These are phyloP conservation scores for Pseudoneurospora amorphoporcata DNA, from an alignment of 495 filamentous ascomycete genomes.

Conservation along the genomic window DNA sequence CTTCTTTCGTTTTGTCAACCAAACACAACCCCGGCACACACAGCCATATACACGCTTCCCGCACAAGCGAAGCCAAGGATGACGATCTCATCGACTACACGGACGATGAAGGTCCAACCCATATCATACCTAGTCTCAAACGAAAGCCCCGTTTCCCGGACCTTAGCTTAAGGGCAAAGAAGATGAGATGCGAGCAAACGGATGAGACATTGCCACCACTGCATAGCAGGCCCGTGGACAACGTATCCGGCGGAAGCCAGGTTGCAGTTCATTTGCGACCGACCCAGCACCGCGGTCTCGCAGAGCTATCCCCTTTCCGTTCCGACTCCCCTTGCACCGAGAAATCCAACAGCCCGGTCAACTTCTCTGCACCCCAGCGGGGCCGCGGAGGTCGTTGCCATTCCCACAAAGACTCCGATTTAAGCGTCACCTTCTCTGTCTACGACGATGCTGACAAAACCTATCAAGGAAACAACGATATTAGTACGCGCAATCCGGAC, in stretches of 20 bases:
- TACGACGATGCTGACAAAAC: constrained; percentile 11
- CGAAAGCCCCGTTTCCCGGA: not conserved
- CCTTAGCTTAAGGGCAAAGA: not conserved
- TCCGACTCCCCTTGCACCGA: not conserved
- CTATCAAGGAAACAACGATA: constrained; percentile 12
- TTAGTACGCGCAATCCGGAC: constrained; percentile 3
- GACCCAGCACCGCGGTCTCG: not conserved
- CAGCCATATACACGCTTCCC: not conserved
- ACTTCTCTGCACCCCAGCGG: not conserved
- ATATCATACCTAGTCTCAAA: not conserved
- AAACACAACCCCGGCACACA: not conserved
- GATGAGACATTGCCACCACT: not conserved
- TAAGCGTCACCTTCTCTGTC: constrained; percentile 7
- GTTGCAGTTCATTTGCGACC: not conserved
- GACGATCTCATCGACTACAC: constrained; percentile 21
- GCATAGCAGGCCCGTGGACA: not conserved
- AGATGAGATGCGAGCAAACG: not conserved
- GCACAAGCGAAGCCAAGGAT: not conserved
- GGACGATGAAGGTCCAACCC: constrained; percentile 18
- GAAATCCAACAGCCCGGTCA: not conserved
- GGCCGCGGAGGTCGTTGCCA: not conserved
- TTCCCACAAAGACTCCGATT: constrained; percentile 6
- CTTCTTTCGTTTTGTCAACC: constrained; percentile 3
- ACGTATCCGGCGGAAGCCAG: not conserved
- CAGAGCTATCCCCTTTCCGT: not conserved